Evolutionary conservation across 2,329 filamentous ascomycete genomes (phyloP), one percentile per base, ranked within the genome.

Genomic region (Colletotrichum falcatum): DNA sequence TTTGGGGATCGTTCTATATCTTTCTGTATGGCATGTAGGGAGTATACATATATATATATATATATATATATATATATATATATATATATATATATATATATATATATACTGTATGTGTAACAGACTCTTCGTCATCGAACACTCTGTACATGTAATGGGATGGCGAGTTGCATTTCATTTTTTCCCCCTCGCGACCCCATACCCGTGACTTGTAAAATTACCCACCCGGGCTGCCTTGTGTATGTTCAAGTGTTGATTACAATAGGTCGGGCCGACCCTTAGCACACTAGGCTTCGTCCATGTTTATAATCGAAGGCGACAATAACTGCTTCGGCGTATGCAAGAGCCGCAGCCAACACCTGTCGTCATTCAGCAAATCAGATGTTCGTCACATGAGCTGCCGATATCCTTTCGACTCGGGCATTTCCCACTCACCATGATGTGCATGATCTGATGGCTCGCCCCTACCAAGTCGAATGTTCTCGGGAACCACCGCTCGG

Each of bases 361-460:
- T 71, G 3, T 1, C 0, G 35, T 5, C 0, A 18, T 7, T 70
- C 3, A 70, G 70, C 48, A 56, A 30, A 8, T 2, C 16, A 23
- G 1, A 12, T 51, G n/a, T 28, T 11, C 5, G 11, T 26, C 33
- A 1, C 8, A 8, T 14, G 2, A 30, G 16, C 6, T 23, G 5
- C 23, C 18, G 3, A 23, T 6, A 12, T 5, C 23, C 5, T 18
- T 6, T 39, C 20, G 12, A 3, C 8, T 11, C 1, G 2, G 2
- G 9, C 5, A n/a, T n/a, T 3, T 20, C 7, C 6, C 35, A 49
- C 58, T 18, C 18, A 86, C 83, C 70, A 82, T 78, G 2, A 85
- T 71, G 67, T 87, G 85, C 76, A 87, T 83, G 28, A 85, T 74
- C 75, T 87, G 83, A 74, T 87, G 85, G 65, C 82, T 85, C 1